Conservation (phyloP, 805 yeast species). For the Metschnikowia cubensis region DNA sequence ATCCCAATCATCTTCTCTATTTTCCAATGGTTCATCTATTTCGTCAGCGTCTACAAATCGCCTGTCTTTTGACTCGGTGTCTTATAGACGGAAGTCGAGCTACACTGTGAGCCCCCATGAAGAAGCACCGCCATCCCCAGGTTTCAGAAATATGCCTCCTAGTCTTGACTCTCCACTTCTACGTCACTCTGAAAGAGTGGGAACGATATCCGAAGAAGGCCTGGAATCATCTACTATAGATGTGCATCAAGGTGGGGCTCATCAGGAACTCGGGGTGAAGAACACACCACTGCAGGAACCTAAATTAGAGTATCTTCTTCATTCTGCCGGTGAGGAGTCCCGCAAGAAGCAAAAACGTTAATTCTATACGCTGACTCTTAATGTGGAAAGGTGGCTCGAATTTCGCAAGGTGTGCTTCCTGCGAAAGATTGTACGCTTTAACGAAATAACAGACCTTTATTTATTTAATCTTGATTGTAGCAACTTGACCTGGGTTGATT, state of each 20-base stretch:
- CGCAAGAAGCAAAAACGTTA: constrained; percentile 1
- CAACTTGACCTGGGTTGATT: not conserved
- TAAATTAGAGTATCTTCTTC: constrained; percentile 2
- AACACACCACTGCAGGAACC: constrained; percentile 3
- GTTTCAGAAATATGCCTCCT: not conserved
- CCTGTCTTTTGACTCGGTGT: constrained; percentile 29
- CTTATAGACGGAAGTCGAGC: constrained; percentile 13
- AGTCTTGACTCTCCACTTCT: not conserved
- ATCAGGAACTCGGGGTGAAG: not conserved
- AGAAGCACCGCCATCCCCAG: constrained; percentile 2
- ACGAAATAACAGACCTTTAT: not conserved
- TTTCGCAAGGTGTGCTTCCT: not conserved
- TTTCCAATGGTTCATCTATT: constrained; percentile 35
- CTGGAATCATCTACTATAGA: constrained; percentile 3
- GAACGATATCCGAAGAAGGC: constrained; percentile 1
- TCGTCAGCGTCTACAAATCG: constrained; percentile 30
- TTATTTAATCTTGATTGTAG: too few species aligned
- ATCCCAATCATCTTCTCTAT: constrained; percentile 30
- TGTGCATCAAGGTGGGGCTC: not conserved
- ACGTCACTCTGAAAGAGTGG: not conserved
- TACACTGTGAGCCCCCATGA: constrained; percentile 1
- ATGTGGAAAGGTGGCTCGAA: not conserved
- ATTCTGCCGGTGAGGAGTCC: not conserved
- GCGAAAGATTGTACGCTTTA: not conserved
- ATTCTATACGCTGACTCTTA: not conserved